Evolutionary conservation across 805 yeast species (phyloP), one percentile per base, ranked within the genome.

Genomic region (Saccharomycopsis capsularis): DNA sequence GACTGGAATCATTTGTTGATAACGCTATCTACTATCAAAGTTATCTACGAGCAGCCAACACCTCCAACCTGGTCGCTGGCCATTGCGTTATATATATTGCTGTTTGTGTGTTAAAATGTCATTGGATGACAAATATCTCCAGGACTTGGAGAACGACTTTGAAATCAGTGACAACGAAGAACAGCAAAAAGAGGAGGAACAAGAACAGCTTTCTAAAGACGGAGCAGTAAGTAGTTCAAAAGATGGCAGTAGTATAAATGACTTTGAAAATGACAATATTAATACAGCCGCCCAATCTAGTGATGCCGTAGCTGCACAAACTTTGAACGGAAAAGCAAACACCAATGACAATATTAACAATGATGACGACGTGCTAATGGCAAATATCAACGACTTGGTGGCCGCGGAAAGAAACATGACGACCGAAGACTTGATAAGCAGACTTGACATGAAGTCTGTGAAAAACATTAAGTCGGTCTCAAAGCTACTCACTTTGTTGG

Each of bases 371-470:
- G 38, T 36, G 2, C n/a, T 42, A 36, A 36, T 37, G 13, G 42
- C 27, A 19, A 25, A 27, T 7, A 29, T 34, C 22, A 32, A 22
- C n/a, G 19, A 34, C 39, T 45, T n/a, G 48, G 52, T 24, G 41
- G 9, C 29, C 13, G 37, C 40, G 13, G 52, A 53, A 30, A 39
- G 46, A 15, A 49, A 51, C 24, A 42, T 51, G 19, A 39, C 53
- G 23, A 42, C 49, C 37, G 52, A 54, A 16, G 48, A 51, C 13
- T 34, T 35, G 29, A n/a, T 56, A 3, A 9, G 42, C 1, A 50
- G 46, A 18, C 54, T 61, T 6, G 57, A 60, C 4, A 37, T 46
- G 25, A 40, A 50, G 13, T 57, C 53, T 34, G 42, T 56, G 45
- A 4, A 42, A 3, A 47, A 48, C 35, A 44, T 56, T 19, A 51